phyloP scores from a whole-genome alignment of 176 grass and related monocot genomes.

The Zea mays region Zm-B73-REFERENCE-NAM-5.0 NC_050096.1:279592001-279592500 shows the following conservation, averaged over 20 bases:
- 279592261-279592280: background rate
- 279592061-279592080: constrained; percentile 51
- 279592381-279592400: background rate
- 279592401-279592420: background rate
- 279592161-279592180: constrained; percentile 57
- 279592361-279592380: background rate
- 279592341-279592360: background rate
- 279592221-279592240: background rate
- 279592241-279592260: background rate
- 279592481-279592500: background rate
- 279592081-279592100: constrained; percentile 87
- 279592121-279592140: constrained; percentile 80
- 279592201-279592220: background rate
- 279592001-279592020: constrained; percentile 9
- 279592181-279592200: constrained; percentile 25
- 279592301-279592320: background rate
- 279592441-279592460: too few relatives aligned
- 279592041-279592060: constrained; percentile 84
- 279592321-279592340: background rate
- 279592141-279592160: constrained; percentile 80
- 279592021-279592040: constrained; percentile 65
- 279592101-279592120: constrained; percentile 71
- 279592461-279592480: background rate
- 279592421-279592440: background rate
- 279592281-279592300: background rate